These are phyloP conservation scores for Aspergillus floridensis DNA, from an alignment of 2,329 filamentous ascomycete genomes.

Conservation along the genomic window DNA sequence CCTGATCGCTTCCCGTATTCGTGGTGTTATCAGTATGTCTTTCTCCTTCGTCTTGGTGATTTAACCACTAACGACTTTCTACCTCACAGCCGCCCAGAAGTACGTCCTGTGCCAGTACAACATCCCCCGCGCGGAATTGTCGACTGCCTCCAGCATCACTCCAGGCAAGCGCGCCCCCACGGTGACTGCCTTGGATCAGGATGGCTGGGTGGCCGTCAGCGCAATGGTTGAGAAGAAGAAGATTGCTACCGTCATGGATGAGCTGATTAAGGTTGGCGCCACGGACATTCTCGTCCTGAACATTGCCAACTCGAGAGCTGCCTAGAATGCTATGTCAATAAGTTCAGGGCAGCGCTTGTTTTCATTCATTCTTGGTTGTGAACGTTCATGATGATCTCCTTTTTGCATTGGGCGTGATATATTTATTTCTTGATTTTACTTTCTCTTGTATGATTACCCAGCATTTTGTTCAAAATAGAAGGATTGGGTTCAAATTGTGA, in stretches of 20 bases:
- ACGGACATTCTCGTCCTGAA: conserved; percentile 81
- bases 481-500: neutral
- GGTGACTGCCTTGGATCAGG: conserved; percentile 81
- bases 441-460: conserved; percentile 1
- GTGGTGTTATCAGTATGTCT: conserved; percentile 77
- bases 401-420: neutral
- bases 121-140: conserved; percentile 68
- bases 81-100: conserved; percentile 68
- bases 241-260: conserved; percentile 84
- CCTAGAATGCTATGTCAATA: conserved; percentile 18
- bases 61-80: neutral
- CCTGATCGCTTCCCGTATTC: conserved; percentile 80
- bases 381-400: conserved; percentile 6
- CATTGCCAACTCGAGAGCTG: conserved; percentile 73
- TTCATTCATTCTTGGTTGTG: neutral
- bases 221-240: conserved; percentile 89
- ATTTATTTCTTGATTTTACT: conserved; percentile 7
- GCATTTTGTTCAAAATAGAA: neutral
- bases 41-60: neutral
- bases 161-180: conserved; percentile 93
- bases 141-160: conserved; percentile 70
- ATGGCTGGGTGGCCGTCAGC: conserved; percentile 90
- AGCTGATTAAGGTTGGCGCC: conserved; percentile 71
- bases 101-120: conserved; percentile 98
- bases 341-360: neutral